Base-by-base conservation (phyloP, 768 basidiomycete genomes). In the Russula vinacea region DNA sequence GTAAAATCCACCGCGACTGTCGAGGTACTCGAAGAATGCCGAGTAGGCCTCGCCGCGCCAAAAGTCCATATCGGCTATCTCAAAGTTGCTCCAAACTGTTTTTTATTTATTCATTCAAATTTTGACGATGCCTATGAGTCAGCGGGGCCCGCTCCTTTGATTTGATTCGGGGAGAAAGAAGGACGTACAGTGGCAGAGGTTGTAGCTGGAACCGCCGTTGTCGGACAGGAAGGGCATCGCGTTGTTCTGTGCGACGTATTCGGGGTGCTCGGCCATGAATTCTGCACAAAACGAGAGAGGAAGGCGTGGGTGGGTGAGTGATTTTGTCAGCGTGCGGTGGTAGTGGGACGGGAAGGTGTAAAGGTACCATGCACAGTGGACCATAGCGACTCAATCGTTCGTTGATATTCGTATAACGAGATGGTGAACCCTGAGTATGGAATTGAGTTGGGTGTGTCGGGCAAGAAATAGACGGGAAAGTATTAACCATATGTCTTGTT, bases 61-160 rank as follows among this genome's bases (percentile, higher is more conserved):
- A 64, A 95, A 83, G 65, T 90, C 86, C 65, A 95, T 80, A 70
- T 86, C 82, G 6, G 81, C 94, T 64, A 97, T 96, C 73, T 96
- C 94, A 70, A 96, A 96, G 74, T 94, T 97, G 69, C 87, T 90
- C 92, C 92, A 94, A 78, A 92, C 90, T 92, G 35, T 35, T 35
- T 35, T 8, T 35, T 7, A 80, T 77, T 70, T n/a, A n/a, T n/a
- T n/a, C n/a, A n/a, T n/a, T n/a, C n/a, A n/a, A n/a, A n/a, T 19
- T 33, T 24, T n/a, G 24, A 11, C 58, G 16, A 17, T n/a, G 17
- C 24, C 3, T 17, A 26, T 39, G 37, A 5, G 10, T 57, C 56
- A 57, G 26, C 16, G 16, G 17, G 14, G 19, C 10, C 26, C 10
- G 11, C n/a, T 57, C 29, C 5, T 45, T n/a, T 11, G n/a, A 45